Base-by-base conservation (phyloP, 2,329 filamentous ascomycete species). In the Fusarium pseudocircinatum region DNA sequence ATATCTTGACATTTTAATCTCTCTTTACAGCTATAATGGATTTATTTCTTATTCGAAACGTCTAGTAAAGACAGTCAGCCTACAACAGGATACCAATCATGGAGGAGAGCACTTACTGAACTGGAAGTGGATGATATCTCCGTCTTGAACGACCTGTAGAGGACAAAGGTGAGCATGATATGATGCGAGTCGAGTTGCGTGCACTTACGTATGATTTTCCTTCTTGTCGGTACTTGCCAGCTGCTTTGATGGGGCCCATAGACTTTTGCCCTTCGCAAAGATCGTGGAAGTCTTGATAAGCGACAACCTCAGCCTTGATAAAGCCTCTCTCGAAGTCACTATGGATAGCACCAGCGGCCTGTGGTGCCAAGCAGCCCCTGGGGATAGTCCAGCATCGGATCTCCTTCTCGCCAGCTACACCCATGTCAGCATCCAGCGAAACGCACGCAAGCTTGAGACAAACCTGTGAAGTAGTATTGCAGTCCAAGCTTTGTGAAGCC, bases 241-340 rank as follows among this genome's bases (percentile, higher is more conserved):
- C 83, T 24, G 84, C 83, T 69, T 85, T 85, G 65, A 85, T 84
- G 1, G 83, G 83, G 20, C 72, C 84, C 82, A 85, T 85, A 10
- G 82, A 84, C 75, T 85, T 85, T 49, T 75, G 78, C 7, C 83
- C 83, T 40, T 83, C 82, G 18, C 84, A 85, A 0, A 85, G 79
- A 65, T 84, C 82, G 46, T 84, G 78, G 76, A 85, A 85, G 68
- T 85, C 84, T 70, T 84, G 82, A 72, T 84, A 85, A 5, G 83
- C 79, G 4, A 85, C 84, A 9, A 85, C 83, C 61, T 85, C 84
- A 12, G 84, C 84, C 67, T 85, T 85, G 75, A 85, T 85, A 65
- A 85, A 85, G 0, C 83, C 83, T 50, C 77, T 80, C 72, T 85
- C 83, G n/a, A 84, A 85, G 40, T 85, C 83, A 10, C 81, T 78